Conservation (phyloP, 495 filamentous ascomycete species). For the Saxophila tyrrhenica region DNA sequence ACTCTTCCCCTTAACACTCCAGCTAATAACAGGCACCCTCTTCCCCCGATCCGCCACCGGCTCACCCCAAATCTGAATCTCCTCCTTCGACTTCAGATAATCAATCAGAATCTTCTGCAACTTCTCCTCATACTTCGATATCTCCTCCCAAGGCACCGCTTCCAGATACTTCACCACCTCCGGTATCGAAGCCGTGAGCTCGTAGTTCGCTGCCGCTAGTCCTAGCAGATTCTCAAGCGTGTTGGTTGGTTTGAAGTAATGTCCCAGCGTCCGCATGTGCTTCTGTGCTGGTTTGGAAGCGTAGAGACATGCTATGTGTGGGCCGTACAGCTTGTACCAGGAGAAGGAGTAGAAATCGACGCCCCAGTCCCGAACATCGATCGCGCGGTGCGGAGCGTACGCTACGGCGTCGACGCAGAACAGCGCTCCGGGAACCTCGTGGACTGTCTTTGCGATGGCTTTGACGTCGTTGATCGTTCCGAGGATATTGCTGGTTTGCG, state of each 20-base stretch:
- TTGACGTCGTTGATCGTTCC: conserved; percentile 56
- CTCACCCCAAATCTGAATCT: conserved; percentile 47
- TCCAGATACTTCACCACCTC: conserved; percentile 45
- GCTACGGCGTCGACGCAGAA: conserved; percentile 54
- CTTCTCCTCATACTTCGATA: conserved; percentile 47
- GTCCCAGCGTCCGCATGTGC: conserved; percentile 43
- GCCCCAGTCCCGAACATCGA: conserved; percentile 53
- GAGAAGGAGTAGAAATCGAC: conserved; percentile 66
- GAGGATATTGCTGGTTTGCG: conserved; percentile 59
- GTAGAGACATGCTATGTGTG: conserved; percentile 59
- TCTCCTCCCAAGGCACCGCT: conserved; percentile 38
- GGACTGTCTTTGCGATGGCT: conserved; percentile 43
- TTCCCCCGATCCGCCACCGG: conserved; percentile 30
- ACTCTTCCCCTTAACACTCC: conserved; percentile 45
- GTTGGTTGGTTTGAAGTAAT: conserved; percentile 52
- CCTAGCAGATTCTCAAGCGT: conserved; percentile 53
- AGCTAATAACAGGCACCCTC: conserved; percentile 57
- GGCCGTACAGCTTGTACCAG: conserved; percentile 52
- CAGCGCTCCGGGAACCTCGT: conserved; percentile 36
- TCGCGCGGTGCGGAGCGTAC: conserved; percentile 54
- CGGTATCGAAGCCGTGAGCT: conserved; percentile 50
- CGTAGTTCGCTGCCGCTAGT: conserved; percentile 54
- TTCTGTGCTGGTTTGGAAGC: conserved; percentile 39
- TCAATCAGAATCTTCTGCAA: conserved; percentile 46
- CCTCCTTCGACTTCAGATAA: conserved; percentile 40